Evolutionary conservation across 2,329 filamentous ascomycete species (phyloP).

Genomic region (Fusarium stilboides): DNA sequence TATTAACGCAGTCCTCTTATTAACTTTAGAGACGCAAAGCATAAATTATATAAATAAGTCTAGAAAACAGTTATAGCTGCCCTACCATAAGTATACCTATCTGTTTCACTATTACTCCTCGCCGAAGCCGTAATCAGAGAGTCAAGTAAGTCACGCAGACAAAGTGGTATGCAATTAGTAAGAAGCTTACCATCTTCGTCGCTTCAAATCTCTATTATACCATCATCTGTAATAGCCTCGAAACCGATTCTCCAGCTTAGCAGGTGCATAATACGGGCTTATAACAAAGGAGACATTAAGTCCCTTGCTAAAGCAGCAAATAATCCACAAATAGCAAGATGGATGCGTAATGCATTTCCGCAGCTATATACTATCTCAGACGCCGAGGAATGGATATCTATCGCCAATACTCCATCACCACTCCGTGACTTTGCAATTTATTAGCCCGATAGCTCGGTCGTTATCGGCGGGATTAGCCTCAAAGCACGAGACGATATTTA

Average conservation of each 20-base stretch:
- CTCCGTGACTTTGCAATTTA: constrained; percentile 4
- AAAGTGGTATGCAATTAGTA: not conserved
- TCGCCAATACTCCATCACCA: not conserved
- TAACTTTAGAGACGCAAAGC: too few relatives aligned
- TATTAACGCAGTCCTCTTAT: too few relatives aligned
- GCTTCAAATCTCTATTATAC: not conserved
- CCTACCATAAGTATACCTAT: too few relatives aligned
- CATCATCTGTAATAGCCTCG: not conserved
- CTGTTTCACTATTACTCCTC: too few relatives aligned
- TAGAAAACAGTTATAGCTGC: too few relatives aligned
- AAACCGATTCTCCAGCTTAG: not conserved
- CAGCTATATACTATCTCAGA: not conserved
- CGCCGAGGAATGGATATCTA: constrained; percentile 5
- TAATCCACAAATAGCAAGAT: constrained; percentile 2
- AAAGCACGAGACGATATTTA: constrained; percentile 8
- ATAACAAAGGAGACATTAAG: not conserved
- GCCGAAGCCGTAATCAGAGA: not conserved
- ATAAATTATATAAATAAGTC: too few relatives aligned
- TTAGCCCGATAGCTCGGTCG: rapidly evolving
- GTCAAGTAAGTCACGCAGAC: not conserved
- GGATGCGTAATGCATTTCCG: constrained; percentile 2
- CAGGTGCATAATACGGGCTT: not conserved
- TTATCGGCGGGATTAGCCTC: constrained; percentile 4
- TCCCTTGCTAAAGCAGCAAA: constrained; percentile 9
- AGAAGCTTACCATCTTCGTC: not conserved